Evolutionary conservation across 192 early-diverging fungal species (phyloP), one percentile per base, ranked within the genome.

Genomic region (Lobosporangium transversale): DNA sequence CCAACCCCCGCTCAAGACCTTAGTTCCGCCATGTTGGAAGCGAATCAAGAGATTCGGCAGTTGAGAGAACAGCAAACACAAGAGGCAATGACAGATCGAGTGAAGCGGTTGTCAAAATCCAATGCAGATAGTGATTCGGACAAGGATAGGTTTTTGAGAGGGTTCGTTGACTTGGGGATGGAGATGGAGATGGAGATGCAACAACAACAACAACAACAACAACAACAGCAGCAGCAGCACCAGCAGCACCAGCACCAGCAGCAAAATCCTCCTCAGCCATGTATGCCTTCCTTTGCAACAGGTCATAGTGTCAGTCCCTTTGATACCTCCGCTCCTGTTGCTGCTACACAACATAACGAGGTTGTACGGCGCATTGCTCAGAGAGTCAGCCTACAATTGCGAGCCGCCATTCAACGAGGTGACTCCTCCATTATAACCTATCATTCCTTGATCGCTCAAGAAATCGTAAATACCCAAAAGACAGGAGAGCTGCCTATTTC

Each of bases 1-100:
- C 64, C 66, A 27, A 67, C 64, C 1, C 73, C 73, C 4, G 31
- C 52, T 32, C 73, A 76, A n/a, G 65, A 76, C 20, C 66, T 76
- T 29, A 66, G 47, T 21, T 62, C 73, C 17, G 73, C 73, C 7
- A 66, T 66, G 65, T 48, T 76, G 18, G 73, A 76, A 23, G 56
- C 64, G 10, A 76, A 26, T 21, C 73, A 76, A 33, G 73, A 76
- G 53, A 76, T 76, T 48, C 73, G 73, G 15, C 73, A 76, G 53
- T 45, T 66, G 2, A 55, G 64, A 17, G 73, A 76, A 30, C 73
- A 76, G 30, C 63, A 67, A 21, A 61, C 63, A 15, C 73, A 76
- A 36, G 64, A 66, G 32, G 73, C 73, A 12, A 48, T 76, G 53
- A 76, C 73, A 0, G 65, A 76, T 53, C 57, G 73, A 18, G 73